Conservation (phyloP, 495 filamentous ascomycete genomes). For the Aspergillus sparsus region DNA sequence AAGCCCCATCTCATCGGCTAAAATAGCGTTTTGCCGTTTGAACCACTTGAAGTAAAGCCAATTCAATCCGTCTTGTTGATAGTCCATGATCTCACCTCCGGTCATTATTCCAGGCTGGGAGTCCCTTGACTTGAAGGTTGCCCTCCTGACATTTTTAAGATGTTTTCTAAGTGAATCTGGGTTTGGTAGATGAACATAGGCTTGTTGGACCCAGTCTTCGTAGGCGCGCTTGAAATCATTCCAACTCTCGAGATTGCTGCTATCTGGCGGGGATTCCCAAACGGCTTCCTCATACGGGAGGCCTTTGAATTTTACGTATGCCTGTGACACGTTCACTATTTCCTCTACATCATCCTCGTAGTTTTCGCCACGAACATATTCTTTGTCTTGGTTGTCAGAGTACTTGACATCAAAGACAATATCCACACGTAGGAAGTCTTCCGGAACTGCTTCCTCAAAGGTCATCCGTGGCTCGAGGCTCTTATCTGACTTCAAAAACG, state of each 20-base stretch:
- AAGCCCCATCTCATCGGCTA: constrained; percentile 98
- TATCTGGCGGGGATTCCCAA: constrained; percentile 82
- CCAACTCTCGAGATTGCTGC: constrained; percentile 67
- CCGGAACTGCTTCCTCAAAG: constrained; percentile 76
- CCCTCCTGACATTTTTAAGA: constrained; percentile 59
- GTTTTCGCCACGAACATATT: constrained; percentile 49
- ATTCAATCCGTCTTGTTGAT: constrained; percentile 91
- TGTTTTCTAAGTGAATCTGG: constrained; percentile 56
- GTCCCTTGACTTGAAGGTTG: constrained; percentile 69
- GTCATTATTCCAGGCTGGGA: constrained; percentile 72
- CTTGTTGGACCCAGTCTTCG: constrained; percentile 75
- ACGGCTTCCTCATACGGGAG: constrained; percentile 88
- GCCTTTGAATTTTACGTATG: constrained; percentile 90
- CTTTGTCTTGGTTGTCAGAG: constrained; percentile 42
- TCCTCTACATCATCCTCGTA: constrained; percentile 64
- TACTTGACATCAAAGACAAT: constrained; percentile 82
- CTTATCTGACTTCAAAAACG: constrained; percentile 72
- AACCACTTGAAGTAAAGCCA: constrained; percentile 96
- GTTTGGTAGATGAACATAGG: constrained; percentile 63
- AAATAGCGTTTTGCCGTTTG: constrained; percentile 78
- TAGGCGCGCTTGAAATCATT: constrained; percentile 82
- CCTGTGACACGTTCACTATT: constrained; percentile 67
- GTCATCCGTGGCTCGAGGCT: constrained; percentile 66
- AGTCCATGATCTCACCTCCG: constrained; percentile 85
- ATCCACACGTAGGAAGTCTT: constrained; percentile 81